Conservation (phyloP, 2,329 filamentous ascomycete genomes). For the Beauveria pseudobassiana region DNA sequence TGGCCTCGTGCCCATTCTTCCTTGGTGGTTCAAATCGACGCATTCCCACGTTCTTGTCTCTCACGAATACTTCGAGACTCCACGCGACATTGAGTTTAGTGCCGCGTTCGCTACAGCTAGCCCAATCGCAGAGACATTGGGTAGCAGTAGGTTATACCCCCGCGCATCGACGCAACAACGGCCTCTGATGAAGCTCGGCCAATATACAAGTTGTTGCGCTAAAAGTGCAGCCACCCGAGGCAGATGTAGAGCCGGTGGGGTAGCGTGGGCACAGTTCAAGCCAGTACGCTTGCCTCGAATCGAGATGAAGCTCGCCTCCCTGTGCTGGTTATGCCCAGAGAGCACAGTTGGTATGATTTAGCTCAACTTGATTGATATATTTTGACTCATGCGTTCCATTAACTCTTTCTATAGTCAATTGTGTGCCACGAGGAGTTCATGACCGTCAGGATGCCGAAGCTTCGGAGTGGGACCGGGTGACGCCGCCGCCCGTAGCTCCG, state of each 20-base stretch:
- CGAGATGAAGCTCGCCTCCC: background rate
- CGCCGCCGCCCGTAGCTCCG: no score
- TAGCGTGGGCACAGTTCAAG: background rate
- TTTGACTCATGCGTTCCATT: background rate
- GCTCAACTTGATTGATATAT: no score
- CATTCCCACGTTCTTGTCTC: no score
- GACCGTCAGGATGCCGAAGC: background rate
- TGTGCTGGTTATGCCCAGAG: no score
- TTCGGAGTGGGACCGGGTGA: background rate
- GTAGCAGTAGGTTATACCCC: background rate
- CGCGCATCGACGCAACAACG: background rate
- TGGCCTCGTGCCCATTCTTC: background rate
- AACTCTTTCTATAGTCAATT: background rate
- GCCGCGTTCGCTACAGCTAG: background rate
- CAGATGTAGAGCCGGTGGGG: background rate
- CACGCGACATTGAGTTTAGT: background rate
- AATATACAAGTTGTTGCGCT: background rate
- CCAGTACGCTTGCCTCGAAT: no score
- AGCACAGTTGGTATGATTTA: background rate
- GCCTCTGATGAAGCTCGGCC: no score
- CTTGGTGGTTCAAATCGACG: no score
- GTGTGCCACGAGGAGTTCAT: background rate
- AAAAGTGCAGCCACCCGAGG: background rate
- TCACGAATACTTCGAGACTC: background rate
- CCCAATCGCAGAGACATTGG: no score